A percentile compares a stretch with the other conserved stretches of the same genome.
Conservation (phyloP, 148 eudicot species). For the Spergularia marina region DNA sequence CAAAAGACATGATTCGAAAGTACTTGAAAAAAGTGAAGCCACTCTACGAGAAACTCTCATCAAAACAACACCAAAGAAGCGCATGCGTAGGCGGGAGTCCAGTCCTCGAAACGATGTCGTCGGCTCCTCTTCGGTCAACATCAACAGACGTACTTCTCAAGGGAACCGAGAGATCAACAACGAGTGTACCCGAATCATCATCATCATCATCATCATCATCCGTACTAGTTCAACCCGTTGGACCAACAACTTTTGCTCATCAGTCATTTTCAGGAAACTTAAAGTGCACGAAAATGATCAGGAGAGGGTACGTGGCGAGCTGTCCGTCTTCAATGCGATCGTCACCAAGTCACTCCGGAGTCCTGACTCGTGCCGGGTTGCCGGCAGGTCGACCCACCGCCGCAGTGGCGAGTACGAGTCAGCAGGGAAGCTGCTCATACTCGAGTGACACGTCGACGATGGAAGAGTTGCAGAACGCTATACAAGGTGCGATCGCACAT, state of each 20-base stretch:
- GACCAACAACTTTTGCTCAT: neutral
- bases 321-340: conserved; percentile 92
- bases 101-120: conserved; percentile 10
- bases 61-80: conserved; percentile 25
- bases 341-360: conserved; percentile 77
- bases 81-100: neutral
- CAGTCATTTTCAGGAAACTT: conserved; percentile 68
- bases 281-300: conserved; percentile 35
- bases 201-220: no score
- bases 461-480: conserved; percentile 94
- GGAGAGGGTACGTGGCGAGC: conserved; percentile 51
- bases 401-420: conserved; percentile 15
- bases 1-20: conserved; percentile 69
- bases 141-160: conserved; percentile 5
- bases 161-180: conserved; percentile 9
- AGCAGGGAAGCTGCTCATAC: conserved; percentile 4
- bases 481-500: conserved; percentile 92
- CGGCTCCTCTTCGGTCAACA: neutral
- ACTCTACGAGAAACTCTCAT: conserved; percentile 61
- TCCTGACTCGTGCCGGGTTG: conserved; percentile 35
- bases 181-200: no score
- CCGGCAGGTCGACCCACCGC: conserved; percentile 18
- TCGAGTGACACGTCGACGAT: conserved; percentile 51
- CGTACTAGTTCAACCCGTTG: neutral
- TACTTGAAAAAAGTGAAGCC: conserved; percentile 86